Conservation (phyloP, 176 grass and related monocot species). For the Aegilops longissima region DNA sequence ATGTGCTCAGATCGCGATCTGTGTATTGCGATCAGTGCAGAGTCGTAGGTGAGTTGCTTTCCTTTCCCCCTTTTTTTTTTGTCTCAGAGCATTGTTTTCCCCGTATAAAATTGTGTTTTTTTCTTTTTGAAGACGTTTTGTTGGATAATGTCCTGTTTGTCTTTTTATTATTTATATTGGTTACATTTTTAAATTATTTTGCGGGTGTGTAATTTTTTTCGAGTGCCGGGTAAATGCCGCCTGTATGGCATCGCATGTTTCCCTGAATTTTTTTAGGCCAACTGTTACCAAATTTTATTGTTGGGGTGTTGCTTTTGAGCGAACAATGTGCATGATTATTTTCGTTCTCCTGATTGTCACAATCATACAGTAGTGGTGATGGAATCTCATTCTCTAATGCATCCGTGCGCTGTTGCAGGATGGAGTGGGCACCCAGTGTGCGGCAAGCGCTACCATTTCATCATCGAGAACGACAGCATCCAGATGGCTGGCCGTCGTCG, state of each 20-base stretch:
- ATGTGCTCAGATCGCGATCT: slow-evolving; percentile 86
- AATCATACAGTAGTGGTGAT: slow-evolving; percentile 3
- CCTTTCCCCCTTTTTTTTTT: slow-evolving; percentile 10
- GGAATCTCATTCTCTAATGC: slow-evolving; percentile 26
- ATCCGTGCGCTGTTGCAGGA: slow-evolving; percentile 52
- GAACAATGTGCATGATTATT: not conserved
- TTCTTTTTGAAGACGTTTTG: not conserved
- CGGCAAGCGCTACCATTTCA: slow-evolving; percentile 95
- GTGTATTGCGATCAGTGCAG: slow-evolving; percentile 97
- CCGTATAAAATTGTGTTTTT: not conserved
- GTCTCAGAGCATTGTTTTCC: not conserved
- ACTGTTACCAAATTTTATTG: not conserved
- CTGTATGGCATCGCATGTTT: not conserved
- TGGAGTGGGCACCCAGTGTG: slow-evolving; percentile 97
- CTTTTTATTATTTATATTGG: not conserved
- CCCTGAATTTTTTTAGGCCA: not conserved
- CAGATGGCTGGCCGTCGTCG: slow-evolving; percentile 40
- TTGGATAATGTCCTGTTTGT: not conserved
- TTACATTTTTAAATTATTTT: not conserved
- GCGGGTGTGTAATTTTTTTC: not conserved
- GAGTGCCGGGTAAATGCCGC: not conserved
- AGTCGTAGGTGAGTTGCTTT: slow-evolving; percentile 83
- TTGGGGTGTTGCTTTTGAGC: slow-evolving; percentile 37
- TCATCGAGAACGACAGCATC: slow-evolving; percentile 79
- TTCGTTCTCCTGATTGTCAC: not conserved